phyloP scores from a whole-genome alignment of 2,329 filamentous ascomycete species.

The Fusarium scirpi region DNA sequence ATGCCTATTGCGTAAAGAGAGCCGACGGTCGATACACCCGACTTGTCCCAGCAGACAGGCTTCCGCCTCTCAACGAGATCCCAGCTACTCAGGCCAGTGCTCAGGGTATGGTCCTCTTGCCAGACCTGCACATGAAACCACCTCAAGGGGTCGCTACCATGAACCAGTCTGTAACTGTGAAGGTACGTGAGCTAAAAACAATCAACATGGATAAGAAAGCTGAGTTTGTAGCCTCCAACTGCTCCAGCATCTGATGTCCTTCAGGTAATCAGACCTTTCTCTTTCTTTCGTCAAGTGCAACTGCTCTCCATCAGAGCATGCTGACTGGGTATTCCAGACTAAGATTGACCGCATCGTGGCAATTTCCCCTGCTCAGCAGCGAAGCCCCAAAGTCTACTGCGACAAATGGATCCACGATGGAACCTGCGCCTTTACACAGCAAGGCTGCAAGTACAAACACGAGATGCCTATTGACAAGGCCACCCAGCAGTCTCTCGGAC shows the following conservation, averaged over 20 bases:
- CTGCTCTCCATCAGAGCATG: not conserved
- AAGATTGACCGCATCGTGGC: conserved; percentile 53
- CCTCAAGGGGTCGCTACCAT: conserved; percentile 55
- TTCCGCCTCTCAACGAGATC: conserved; percentile 54
- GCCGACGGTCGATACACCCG: conserved; percentile 33
- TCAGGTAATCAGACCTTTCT: conserved; percentile 48
- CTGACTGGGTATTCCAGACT: conserved; percentile 42
- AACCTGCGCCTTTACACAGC: conserved; percentile 85
- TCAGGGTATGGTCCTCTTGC: conserved; percentile 62
- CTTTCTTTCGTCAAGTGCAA: not conserved
- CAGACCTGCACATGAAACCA: conserved; percentile 54
- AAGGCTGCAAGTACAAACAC: conserved; percentile 90
- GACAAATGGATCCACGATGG: conserved; percentile 91
- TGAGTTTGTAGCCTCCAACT: conserved; percentile 47
- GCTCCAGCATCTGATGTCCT: conserved; percentile 47
- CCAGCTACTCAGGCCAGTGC: conserved; percentile 55
- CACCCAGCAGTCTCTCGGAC: conserved; percentile 76
- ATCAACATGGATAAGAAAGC: conserved; percentile 36
- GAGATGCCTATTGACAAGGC: conserved; percentile 81
- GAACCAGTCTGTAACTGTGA: conserved; percentile 52
- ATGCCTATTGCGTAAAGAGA: conserved; percentile 37
- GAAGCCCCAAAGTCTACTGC: conserved; percentile 78
- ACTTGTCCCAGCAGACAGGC: conserved; percentile 38
- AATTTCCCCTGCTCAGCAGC: conserved; percentile 54
- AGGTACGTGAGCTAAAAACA: conserved; percentile 52